Percentiles rank a stretch among this genome's conserved stretches.
Conservation (phyloP, 1,284 basidiomycete species). For the Malassezia brasiliensis region DNA sequence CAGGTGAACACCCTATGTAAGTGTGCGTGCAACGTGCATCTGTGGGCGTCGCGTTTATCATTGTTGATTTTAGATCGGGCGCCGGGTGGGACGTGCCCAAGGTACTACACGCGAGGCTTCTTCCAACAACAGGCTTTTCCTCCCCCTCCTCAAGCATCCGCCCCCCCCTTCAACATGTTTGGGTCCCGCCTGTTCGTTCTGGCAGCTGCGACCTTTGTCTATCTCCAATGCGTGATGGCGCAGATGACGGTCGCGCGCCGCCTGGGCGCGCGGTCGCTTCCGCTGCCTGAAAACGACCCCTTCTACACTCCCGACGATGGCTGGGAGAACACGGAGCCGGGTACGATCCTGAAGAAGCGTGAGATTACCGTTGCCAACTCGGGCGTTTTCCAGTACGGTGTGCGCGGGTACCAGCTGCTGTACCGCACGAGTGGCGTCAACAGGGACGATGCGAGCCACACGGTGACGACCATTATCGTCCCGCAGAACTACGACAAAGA, state of each 20-base stretch:
- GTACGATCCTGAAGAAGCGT: slow-evolving; percentile 11
- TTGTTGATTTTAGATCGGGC: too few relatives aligned
- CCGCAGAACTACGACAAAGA: slow-evolving; percentile 24
- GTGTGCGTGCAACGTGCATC: too few relatives aligned
- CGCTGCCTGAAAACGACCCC: neutral
- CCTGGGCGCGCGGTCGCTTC: neutral
- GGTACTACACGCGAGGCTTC: too few relatives aligned
- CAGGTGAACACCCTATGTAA: too few relatives aligned
- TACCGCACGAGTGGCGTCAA: slow-evolving; percentile 11
- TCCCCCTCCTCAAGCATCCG: too few relatives aligned
- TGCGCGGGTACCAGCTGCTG: slow-evolving; percentile 13
- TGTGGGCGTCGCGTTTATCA: too few relatives aligned
- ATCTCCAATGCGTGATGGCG: neutral
- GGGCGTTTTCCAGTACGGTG: neutral
- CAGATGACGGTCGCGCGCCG: neutral
- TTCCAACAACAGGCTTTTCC: too few relatives aligned
- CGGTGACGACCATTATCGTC: slow-evolving; percentile 28
- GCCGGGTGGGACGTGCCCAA: too few relatives aligned
- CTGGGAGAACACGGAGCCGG: slow-evolving; percentile 4
- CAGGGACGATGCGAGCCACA: neutral
- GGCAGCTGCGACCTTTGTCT: neutral
- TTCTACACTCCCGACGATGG: slow-evolving; percentile 10
- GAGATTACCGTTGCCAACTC: neutral
- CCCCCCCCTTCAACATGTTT: neutral
- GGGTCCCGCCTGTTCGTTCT: neutral